phyloP scores from a whole-genome alignment of 345 rosid species.

The Dimocarpus longan region DNA sequence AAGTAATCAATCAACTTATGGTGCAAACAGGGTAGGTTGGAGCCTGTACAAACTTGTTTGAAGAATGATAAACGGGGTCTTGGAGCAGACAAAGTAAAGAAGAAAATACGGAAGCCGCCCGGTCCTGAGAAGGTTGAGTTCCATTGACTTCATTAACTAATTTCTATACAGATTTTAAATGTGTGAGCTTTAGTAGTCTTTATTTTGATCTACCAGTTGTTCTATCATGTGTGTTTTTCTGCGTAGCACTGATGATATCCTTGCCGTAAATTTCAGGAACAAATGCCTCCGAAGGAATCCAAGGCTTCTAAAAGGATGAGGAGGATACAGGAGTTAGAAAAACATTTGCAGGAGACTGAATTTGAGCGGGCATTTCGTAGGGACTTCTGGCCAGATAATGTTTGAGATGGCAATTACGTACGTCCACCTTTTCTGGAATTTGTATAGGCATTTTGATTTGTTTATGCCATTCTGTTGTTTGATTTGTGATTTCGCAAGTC shows the following conservation, averaged over 20 bases:
- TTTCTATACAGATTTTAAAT: neutral
- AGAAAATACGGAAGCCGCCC: constrained; percentile 34
- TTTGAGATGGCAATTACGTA: constrained; percentile 35
- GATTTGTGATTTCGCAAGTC: neutral
- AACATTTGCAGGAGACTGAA: constrained; percentile 65
- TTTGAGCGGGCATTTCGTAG: constrained; percentile 77
- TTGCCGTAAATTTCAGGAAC: constrained; percentile 45
- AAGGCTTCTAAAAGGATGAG: constrained; percentile 70
- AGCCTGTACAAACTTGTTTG: constrained; percentile 55
- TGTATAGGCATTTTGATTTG: neutral
- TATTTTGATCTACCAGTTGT: neutral
- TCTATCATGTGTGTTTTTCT: neutral
- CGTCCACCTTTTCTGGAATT: neutral
- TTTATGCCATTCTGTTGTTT: neutral
- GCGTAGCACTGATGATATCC: neutral
- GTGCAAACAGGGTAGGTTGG: constrained; percentile 70
- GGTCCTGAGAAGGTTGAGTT: constrained; percentile 43
- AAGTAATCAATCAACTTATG: constrained; percentile 5
- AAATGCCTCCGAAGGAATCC: constrained; percentile 39
- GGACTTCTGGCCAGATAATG: constrained; percentile 97
- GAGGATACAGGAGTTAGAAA: constrained; percentile 71
- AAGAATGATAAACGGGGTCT: constrained; percentile 80
- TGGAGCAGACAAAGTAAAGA: constrained; percentile 62
- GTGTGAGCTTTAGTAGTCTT: neutral
- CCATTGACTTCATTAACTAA: neutral